Base-by-base conservation (phyloP, 108 stramenopile species). In the Phaeodactylum tricornutum region DNA sequence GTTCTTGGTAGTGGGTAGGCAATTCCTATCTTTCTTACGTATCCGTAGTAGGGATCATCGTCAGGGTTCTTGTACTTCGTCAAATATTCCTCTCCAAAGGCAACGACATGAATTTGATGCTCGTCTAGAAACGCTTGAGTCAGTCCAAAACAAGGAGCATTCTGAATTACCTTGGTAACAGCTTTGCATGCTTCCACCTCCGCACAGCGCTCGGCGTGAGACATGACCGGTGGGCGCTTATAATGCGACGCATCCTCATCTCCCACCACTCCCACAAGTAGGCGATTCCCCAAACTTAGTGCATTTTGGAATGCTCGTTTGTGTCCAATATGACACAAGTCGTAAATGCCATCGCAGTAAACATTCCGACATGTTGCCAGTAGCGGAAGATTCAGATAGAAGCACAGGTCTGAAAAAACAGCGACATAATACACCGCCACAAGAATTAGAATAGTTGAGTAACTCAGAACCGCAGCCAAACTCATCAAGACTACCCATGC, bases 221-320 rank as follows among this genome's bases (percentile, higher is more conserved):
- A 69, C 92, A 93, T 93, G 43, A 93, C 87, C 28, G 92, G 92
- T 31, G 84, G 84, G 42, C 92, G 74, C 55, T 93, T 93, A 70
- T 93, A 93, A 3, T 55, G 53, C 19, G 71, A 53, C 50, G 86
- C 86, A 55, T 93, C 92, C 46, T 81, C 66, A 62, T 93, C 92
- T 12, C 79, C 82, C 21, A 86, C 83, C 14, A 93, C 92, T 15
- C 92, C 92, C 20, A 93, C 92, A 64, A 74, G 89, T 4, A 93
- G 56, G 26, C 92, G 81, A 58, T 88, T 93, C 5, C 92, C 92
- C 62, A 61, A 80, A 21, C 46, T 36, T 12, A 88, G 50, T 0
- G 92, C 92, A 47, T 86, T 84, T 28, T 84, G 79, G 69, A 93
- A 93, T 5, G 85, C 52, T 11, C 55, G 69, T 49, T 88, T 87